Evolutionary conservation across 2,329 filamentous ascomycete genomes (phyloP).

Genomic region (Colletotrichum plurivorum): DNA sequence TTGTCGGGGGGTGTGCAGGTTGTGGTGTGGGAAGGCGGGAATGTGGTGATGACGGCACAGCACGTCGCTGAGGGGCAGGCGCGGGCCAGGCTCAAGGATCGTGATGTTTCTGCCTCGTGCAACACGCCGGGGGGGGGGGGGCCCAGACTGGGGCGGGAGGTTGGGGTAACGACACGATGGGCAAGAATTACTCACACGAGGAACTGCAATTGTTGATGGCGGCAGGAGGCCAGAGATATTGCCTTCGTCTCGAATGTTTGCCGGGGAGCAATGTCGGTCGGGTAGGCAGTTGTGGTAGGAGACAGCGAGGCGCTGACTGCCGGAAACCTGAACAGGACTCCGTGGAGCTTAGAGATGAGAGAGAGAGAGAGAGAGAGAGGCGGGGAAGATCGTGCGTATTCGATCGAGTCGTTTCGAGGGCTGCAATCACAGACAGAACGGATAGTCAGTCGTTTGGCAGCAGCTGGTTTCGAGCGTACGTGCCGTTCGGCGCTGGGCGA

Average conservation of each 20-base stretch:
- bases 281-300: constrained; percentile 2
- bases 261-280: constrained; percentile 5
- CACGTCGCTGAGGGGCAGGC: constrained; percentile 40
- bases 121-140: constrained; percentile 3
- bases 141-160: constrained; percentile 15
- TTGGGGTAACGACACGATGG: constrained; percentile 7
- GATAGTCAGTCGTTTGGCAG: background rate
- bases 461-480: background rate
- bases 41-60: constrained; percentile 41
- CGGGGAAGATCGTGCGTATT: background rate
- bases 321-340: background rate
- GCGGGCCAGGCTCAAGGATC: constrained; percentile 34
- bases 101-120: constrained; percentile 35
- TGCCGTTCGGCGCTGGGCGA: constrained; percentile 20
- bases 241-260: constrained; percentile 3
- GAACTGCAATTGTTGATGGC: constrained; percentile 27
- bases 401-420: constrained; percentile 1
- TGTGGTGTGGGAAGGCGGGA: constrained; percentile 34
- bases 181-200: constrained; percentile 27
- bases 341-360: background rate
- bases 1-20: constrained; percentile 1
- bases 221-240: constrained; percentile 20
- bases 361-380: too few relatives aligned
- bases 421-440: background rate
- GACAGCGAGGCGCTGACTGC: background rate